A percentile compares a stretch with the other conserved stretches of the same genome.
phyloP scores from a whole-genome alignment of 2,329 filamentous ascomycete species.

The Aspergillus phoenicis region DNA sequence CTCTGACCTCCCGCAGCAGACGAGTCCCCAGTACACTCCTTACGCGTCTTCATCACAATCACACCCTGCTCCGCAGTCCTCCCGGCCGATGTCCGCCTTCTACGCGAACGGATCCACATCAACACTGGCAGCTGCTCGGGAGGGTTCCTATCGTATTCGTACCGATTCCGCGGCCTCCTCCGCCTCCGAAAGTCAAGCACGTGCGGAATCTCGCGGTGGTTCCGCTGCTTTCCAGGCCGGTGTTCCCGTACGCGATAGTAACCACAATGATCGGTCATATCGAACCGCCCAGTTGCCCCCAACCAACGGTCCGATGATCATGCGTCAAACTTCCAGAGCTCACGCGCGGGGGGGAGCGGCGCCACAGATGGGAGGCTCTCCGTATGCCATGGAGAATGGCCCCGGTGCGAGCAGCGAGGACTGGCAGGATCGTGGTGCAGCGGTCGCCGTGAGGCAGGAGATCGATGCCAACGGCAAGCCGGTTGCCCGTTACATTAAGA shows the following conservation, averaged over 20 bases:
- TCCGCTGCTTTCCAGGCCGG: constrained; percentile 61
- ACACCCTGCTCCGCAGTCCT: constrained; percentile 40
- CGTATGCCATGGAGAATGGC: constrained; percentile 61
- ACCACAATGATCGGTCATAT: constrained; percentile 70
- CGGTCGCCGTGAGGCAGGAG: constrained; percentile 78
- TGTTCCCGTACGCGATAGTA: constrained; percentile 68
- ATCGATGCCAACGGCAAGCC: constrained; percentile 82
- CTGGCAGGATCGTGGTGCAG: constrained; percentile 95
- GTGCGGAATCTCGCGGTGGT: constrained; percentile 66
- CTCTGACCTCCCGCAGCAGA: constrained; percentile 47
- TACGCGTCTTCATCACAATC: constrained; percentile 44
- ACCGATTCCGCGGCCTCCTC: constrained; percentile 63
- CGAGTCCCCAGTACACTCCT: constrained; percentile 47
- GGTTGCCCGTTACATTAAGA: constrained; percentile 83
- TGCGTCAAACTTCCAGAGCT: constrained; percentile 74
- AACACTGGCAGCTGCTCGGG: constrained; percentile 39
- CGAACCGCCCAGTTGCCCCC: constrained; percentile 60
- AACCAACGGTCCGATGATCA: constrained; percentile 67
- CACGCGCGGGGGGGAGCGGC: constrained; percentile 54
- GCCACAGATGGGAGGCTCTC: constrained; percentile 42
- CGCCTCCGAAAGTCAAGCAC: constrained; percentile 56
- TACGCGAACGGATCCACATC: constrained; percentile 50
- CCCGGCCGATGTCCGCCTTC: constrained; percentile 52
- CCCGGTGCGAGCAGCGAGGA: constrained; percentile 75
- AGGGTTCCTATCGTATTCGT: constrained; percentile 57